Percentiles rank a stretch among this genome's conserved stretches.
phyloP scores from a whole-genome alignment of 371 early-diverging fungal species.

The Sporodiniella umbellata region DNA sequence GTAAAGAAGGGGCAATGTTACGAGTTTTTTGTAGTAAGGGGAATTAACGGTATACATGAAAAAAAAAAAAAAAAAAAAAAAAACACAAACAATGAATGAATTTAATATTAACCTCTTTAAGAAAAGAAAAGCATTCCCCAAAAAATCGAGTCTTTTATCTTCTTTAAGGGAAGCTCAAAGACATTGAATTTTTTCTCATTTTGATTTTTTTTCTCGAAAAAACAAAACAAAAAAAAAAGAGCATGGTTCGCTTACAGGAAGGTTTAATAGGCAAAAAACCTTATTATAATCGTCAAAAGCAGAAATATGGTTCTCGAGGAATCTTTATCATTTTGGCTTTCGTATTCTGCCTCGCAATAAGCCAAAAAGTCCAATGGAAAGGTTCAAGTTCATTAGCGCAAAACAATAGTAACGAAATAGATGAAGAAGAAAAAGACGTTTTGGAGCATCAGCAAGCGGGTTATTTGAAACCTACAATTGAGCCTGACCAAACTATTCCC shows the following conservation, averaged over 20 bases:
- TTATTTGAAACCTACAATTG: constrained; percentile 1
- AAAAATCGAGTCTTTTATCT: neutral
- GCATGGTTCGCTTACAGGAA: constrained; percentile 1
- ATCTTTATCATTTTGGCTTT: neutral
- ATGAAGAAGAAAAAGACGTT: neutral
- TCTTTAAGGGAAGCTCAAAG: neutral
- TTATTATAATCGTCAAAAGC: neutral
- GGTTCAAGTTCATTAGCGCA: constrained; percentile 9
- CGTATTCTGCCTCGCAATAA: constrained; percentile 5
- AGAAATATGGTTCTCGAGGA: neutral
- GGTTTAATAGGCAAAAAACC: neutral
- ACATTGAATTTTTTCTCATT: no score
- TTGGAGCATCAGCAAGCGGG: constrained; percentile 5
- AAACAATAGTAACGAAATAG: constrained; percentile 7
- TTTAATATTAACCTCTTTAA: neutral
- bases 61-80: neutral
- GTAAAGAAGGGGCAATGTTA: neutral
- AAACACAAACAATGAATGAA: neutral
- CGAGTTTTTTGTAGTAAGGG: no score
- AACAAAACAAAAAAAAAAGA: no score
- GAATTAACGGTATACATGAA: neutral
- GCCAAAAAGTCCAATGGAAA: constrained; percentile 9
- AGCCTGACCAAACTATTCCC: constrained; percentile 13
- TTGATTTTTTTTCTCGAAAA: neutral
- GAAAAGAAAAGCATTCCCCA: no score